phyloP scores from a whole-genome alignment of 2,329 filamentous ascomycete species.

The Colletotrichum tanaceti region DNA sequence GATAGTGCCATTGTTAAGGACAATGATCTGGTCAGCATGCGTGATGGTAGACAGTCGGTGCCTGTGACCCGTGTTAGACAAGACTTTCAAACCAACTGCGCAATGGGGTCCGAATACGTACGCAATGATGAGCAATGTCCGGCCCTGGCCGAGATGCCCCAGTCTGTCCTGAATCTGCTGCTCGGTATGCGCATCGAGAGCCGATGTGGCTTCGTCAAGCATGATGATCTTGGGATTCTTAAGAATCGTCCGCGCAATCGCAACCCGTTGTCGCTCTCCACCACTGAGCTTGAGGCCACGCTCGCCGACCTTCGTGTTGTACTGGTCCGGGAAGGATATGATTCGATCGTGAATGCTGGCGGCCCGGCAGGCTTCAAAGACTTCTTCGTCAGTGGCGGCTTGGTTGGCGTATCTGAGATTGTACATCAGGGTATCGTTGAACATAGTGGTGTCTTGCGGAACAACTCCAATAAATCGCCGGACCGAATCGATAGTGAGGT shows the following conservation, averaged over 20 bases:
- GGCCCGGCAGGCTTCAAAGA: constrained; percentile 83
- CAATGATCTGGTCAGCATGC: constrained; percentile 85
- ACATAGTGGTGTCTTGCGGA: constrained; percentile 94
- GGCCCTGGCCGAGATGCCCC: constrained; percentile 81
- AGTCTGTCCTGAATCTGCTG: constrained; percentile 92
- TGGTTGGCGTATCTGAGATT: constrained; percentile 92
- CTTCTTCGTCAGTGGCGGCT: constrained; percentile 80
- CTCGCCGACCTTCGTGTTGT: constrained; percentile 91
- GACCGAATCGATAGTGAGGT: constrained; percentile 93
- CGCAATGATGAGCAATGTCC: constrained; percentile 95
- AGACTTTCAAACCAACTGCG: constrained; percentile 46
- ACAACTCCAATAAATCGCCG: constrained; percentile 93
- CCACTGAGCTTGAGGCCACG: constrained; percentile 87
- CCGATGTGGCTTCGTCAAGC: constrained; percentile 92
- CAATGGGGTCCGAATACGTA: constrained; percentile 58
- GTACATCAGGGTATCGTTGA: constrained; percentile 96
- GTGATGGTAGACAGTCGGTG: constrained; percentile 89
- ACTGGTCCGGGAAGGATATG: constrained; percentile 86
- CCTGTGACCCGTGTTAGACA: constrained; percentile 49
- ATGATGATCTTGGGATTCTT: constrained; percentile 94
- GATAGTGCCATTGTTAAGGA: constrained; percentile 80
- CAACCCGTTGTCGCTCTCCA: constrained; percentile 93
- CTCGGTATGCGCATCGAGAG: constrained; percentile 90
- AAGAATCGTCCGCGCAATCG: constrained; percentile 91
- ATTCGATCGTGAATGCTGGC: constrained; percentile 96